phyloP scores from a whole-genome alignment of 176 grass and related monocot genomes.

The Echinochloa phyllopogon region DNA sequence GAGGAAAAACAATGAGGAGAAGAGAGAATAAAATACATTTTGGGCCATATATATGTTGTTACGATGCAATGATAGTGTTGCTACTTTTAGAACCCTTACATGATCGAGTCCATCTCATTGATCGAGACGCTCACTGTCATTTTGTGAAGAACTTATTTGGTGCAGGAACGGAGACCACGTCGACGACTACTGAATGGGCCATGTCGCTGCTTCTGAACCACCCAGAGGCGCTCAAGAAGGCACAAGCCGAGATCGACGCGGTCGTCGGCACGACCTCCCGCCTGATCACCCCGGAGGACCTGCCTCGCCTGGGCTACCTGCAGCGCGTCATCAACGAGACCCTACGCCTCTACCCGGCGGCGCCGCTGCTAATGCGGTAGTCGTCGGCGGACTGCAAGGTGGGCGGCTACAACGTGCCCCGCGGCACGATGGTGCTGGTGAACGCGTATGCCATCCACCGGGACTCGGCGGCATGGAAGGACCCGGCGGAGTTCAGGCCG shows the following conservation, averaged over 20 bases:
- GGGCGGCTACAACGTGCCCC: not conserved
- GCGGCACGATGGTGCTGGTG: not conserved
- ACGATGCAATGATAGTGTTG: no score
- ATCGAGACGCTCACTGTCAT: no score
- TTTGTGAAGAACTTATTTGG: not conserved
- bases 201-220: not conserved
- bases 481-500: not conserved
- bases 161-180: not conserved
- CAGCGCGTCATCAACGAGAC: not conserved
- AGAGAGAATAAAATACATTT: no score
- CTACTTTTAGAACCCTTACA: no score
- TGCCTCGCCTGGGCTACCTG: slow-evolving; percentile 21
- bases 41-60: no score
- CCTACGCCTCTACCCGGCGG: no score
- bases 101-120: no score
- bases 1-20: no score
- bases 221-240: not conserved
- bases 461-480: not conserved
- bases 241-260: not conserved
- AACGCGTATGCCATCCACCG: not conserved
- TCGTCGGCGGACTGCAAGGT: no score
- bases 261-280: not conserved
- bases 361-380: no score
- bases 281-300: not conserved
- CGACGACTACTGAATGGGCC: not conserved